phyloP scores from a whole-genome alignment of 495 filamentous ascomycete species.

The Neurospora intermedia region DNA sequence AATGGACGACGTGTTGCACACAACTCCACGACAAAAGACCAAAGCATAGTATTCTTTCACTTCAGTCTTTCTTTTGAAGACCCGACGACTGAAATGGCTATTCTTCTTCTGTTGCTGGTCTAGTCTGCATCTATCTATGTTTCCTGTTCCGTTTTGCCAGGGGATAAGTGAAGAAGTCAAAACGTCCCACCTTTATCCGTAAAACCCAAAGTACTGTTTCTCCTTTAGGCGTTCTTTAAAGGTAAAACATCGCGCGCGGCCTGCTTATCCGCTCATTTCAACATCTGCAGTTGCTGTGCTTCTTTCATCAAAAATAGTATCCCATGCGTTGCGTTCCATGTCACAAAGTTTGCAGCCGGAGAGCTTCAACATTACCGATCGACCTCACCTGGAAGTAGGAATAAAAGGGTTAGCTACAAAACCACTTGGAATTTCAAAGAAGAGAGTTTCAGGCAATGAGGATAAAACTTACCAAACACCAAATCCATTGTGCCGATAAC shows the following conservation, averaged over 20 bases:
- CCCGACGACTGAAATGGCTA: not conserved
- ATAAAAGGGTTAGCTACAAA: constrained; percentile 6
- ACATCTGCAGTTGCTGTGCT: not conserved
- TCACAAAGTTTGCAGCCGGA: not conserved
- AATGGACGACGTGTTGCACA: too few relatives aligned
- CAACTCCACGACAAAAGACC: not conserved
- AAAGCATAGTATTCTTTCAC: not conserved
- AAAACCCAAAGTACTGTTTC: not conserved
- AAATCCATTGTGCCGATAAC: constrained; percentile 95
- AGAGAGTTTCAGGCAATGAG: not conserved
- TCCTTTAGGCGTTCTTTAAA: not conserved
- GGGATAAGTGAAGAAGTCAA: not conserved
- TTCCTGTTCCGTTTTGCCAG: not conserved
- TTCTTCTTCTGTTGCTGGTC: not conserved
- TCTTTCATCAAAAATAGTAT: not conserved
- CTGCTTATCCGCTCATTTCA: not conserved
- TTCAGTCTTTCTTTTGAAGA: not conserved
- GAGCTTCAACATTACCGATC: constrained; percentile 29
- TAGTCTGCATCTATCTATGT: not conserved
- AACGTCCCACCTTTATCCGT: not conserved
- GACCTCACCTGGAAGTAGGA: constrained; percentile 31
- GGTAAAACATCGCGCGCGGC: not conserved
- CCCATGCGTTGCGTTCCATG: not conserved
- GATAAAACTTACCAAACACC: constrained; percentile 41
- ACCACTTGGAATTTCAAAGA: not conserved